phyloP scores from a whole-genome alignment of 495 filamentous ascomycete genomes.

The Penicillium flavigenum region DNA sequence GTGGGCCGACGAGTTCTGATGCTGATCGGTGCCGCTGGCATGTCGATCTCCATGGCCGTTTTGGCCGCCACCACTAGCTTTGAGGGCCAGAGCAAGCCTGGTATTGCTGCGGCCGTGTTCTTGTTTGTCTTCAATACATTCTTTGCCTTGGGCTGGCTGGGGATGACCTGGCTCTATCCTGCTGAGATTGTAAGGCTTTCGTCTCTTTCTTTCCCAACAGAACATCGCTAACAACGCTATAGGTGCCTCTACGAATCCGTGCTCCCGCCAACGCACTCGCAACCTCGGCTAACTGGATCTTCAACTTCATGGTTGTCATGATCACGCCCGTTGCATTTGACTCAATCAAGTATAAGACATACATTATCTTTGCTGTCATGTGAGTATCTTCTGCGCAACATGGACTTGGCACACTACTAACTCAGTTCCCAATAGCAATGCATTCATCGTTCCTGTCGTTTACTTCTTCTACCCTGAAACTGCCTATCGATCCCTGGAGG shows the following conservation, averaged over 20 bases:
- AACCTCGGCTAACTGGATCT: slow-evolving; percentile 53
- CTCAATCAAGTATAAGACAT: slow-evolving; percentile 67
- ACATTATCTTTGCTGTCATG: slow-evolving; percentile 78
- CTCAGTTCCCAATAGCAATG: slow-evolving; percentile 49
- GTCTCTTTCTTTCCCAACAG: background rate
- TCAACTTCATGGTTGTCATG: slow-evolving; percentile 65
- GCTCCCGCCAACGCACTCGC: slow-evolving; percentile 72
- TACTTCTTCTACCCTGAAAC: slow-evolving; percentile 81
- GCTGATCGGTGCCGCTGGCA: slow-evolving; percentile 68
- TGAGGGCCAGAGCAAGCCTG: slow-evolving; percentile 32
- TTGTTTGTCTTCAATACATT: slow-evolving; percentile 75
- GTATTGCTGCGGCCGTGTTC: slow-evolving; percentile 57
- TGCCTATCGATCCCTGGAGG: slow-evolving; percentile 68
- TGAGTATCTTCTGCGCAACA: slow-evolving; percentile 25
- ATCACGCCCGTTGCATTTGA: slow-evolving; percentile 69
- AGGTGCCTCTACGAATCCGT: slow-evolving; percentile 64
- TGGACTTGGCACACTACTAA: slow-evolving; percentile 1
- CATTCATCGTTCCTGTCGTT: slow-evolving; percentile 64
- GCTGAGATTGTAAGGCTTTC: slow-evolving; percentile 58
- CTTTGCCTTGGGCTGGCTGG: slow-evolving; percentile 74
- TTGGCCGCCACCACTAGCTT: slow-evolving; percentile 53
- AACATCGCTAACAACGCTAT: background rate
- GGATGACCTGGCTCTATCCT: slow-evolving; percentile 74
- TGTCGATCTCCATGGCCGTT: slow-evolving; percentile 67
- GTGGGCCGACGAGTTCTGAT: slow-evolving; percentile 69